These are phyloP conservation scores for Tetradesmus obliquus DNA, from an alignment of 139 green algal genomes.

Conservation along the genomic window DNA sequence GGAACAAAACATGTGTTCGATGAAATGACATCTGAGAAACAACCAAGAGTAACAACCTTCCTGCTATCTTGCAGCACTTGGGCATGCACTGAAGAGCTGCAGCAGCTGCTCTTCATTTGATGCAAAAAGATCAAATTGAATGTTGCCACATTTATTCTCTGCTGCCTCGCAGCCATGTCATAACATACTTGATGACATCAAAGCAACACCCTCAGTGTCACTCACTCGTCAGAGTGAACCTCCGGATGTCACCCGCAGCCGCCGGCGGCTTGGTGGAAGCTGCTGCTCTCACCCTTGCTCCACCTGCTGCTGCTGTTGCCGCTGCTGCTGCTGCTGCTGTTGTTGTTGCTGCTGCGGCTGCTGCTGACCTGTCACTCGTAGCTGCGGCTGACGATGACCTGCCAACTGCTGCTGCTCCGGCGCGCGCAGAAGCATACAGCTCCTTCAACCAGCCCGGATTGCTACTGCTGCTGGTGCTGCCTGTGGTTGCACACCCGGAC, in stretches of 20 bases:
- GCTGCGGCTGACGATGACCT: no score
- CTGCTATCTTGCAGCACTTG: not conserved
- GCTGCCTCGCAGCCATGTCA: no score
- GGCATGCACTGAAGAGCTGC: not conserved
- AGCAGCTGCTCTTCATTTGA: no score
- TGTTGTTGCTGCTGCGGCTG: no score
- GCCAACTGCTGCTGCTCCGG: no score
- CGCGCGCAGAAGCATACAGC: not conserved
- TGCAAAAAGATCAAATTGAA: no score
- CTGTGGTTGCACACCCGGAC: not conserved
- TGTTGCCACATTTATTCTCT: no score
- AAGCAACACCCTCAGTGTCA: not conserved
- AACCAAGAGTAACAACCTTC: not conserved
- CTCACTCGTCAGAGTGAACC: not conserved
- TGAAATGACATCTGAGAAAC: not conserved
- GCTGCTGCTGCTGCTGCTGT: no score
- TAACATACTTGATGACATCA: no score
- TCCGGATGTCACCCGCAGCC: not conserved
- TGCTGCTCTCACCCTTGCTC: not conserved
- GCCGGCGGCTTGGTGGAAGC: no score
- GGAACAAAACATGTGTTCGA: not conserved
- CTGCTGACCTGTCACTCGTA: not conserved
- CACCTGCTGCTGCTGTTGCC: no score
- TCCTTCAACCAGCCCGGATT: not conserved
- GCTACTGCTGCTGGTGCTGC: not conserved